phyloP scores from a whole-genome alignment of 352 stramenopile species.

The Thraustochytrium sp. region DNA sequence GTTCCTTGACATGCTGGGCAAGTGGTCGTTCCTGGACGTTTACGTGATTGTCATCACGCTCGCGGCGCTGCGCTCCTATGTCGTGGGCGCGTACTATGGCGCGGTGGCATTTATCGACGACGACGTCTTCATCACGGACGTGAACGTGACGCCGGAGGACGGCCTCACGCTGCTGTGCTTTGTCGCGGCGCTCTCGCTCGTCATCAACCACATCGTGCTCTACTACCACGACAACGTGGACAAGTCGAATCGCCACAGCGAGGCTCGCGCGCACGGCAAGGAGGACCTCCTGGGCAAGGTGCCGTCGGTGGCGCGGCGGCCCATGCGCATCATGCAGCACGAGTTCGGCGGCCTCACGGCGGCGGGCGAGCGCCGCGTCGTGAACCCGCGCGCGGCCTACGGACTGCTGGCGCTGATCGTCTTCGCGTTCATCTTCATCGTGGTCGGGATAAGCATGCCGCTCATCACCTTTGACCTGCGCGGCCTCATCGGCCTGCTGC shows the following conservation, averaged over 20 bases:
- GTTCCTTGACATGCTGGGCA: conserved; percentile 42
- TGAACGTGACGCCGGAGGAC: conserved; percentile 12
- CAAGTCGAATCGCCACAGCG: not conserved
- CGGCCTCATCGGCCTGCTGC: not conserved
- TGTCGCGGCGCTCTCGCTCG: not conserved
- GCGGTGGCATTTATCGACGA: not conserved
- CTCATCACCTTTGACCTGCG: conserved; percentile 28
- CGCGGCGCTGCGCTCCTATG: conserved; percentile 31
- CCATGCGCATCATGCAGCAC: not conserved
- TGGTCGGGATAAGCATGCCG: not conserved
- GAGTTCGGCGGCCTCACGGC: not conserved
- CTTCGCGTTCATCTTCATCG: not conserved
- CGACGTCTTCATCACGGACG: conserved; percentile 14
- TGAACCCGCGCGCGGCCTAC: not conserved
- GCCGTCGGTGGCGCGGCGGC: not conserved
- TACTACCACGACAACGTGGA: not conserved
- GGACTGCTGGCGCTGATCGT: not conserved
- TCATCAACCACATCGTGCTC: conserved; percentile 38
- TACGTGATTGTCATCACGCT: conserved; percentile 41
- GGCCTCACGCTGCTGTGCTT: conserved; percentile 23
- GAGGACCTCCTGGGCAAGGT: not conserved
- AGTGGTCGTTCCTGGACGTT: conserved; percentile 43
- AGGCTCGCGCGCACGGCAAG: not conserved
- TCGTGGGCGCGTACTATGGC: not conserved
- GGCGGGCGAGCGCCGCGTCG: not conserved